Evolutionary conservation across 495 filamentous ascomycete genomes (phyloP).

Genomic region (Cryomyces antarcticus): DNA sequence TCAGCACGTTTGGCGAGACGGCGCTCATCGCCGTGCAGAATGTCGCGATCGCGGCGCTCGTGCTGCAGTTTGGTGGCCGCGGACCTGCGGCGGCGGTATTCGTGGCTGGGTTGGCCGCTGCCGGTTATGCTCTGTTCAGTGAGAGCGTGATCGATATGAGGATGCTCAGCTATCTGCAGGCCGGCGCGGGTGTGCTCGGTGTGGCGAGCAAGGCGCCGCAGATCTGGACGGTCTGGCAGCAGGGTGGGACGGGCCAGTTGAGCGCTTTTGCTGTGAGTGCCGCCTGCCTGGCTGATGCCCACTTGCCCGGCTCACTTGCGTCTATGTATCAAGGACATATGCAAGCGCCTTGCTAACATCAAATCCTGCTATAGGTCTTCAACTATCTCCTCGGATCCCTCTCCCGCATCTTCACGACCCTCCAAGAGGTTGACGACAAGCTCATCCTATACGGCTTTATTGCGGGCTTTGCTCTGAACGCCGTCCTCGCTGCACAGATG

Average conservation of each 20-base stretch:
- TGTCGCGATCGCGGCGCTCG: conserved; percentile 63
- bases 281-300: too few relatives aligned
- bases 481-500: conserved; percentile 77
- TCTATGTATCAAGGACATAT: too few relatives aligned
- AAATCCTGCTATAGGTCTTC: conserved; percentile 47
- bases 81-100: conserved; percentile 42
- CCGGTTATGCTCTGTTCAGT: conserved; percentile 44
- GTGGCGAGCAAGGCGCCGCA: conserved; percentile 84
- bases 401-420: conserved; percentile 85
- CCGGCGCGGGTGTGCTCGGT: conserved; percentile 60
- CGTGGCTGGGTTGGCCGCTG: conserved; percentile 49
- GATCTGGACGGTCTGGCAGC: conserved; percentile 59
- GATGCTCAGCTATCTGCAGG: conserved; percentile 57
- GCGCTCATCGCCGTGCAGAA: conserved; percentile 82
- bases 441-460: conserved; percentile 87
- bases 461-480: conserved; percentile 71
- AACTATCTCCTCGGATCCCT: conserved; percentile 88
- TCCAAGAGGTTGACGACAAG: conserved; percentile 89
- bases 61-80: conserved; percentile 58
- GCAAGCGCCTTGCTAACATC: conserved; percentile 1
- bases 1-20: conserved; percentile 90
- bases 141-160: conserved; percentile 44
- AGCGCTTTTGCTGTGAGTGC: conserved; percentile 79
- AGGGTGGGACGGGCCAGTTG: conserved; percentile 83
- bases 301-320: too few relatives aligned